Conservation (phyloP, 164 flowering plant species). For the Cinnamomum chago region DNA sequence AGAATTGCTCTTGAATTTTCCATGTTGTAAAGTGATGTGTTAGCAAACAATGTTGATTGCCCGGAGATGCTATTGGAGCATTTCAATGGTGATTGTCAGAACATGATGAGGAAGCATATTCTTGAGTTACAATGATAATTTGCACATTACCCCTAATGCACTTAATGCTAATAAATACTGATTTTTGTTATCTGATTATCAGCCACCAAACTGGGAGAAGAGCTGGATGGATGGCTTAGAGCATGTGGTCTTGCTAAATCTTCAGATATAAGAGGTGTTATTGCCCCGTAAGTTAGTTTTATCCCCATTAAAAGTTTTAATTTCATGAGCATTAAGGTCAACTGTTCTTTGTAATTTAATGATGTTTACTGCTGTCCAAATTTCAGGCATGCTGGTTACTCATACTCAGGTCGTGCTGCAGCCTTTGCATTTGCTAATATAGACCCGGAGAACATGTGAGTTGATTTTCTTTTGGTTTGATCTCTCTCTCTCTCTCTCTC, state of each 20-base stretch:
- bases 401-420: slow-evolving; percentile 95
- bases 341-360: not conserved
- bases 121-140: not conserved
- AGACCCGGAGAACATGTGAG: slow-evolving; percentile 83
- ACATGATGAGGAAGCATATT: not conserved
- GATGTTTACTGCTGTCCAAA: slow-evolving; percentile 14
- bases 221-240: slow-evolving; percentile 84
- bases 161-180: not conserved
- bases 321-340: not conserved
- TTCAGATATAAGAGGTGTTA: slow-evolving; percentile 87
- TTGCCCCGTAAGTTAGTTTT: slow-evolving; percentile 80
- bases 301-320: not conserved
- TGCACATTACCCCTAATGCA: not conserved
- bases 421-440: slow-evolving; percentile 94
- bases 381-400: slow-evolving; percentile 95
- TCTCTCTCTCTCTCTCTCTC: slow-evolving; percentile 2
- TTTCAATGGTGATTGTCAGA: too few relatives aligned
- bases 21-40: not conserved
- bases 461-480: not conserved
- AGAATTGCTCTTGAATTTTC: not conserved
- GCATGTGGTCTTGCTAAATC: slow-evolving; percentile 62
- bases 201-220: slow-evolving; percentile 67
- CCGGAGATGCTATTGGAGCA: not conserved
- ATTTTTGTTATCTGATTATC: slow-evolving; percentile 6
- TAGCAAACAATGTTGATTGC: not conserved